These are phyloP conservation scores for Luvunga scandens DNA, from an alignment of 345 rosid species.

Conservation along the genomic window DNA sequence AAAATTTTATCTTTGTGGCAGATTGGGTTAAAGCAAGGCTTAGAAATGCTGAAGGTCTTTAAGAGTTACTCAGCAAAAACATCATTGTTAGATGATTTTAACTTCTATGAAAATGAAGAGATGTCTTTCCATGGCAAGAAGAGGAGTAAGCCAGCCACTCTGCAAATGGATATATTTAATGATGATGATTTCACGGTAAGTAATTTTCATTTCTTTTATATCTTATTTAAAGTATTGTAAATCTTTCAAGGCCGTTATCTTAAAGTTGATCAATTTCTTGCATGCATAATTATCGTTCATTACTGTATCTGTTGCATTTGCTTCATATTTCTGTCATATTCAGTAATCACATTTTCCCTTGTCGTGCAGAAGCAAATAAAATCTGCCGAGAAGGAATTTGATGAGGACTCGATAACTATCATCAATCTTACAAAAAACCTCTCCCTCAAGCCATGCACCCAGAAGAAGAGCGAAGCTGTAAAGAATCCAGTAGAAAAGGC, in stretches of 20 bases:
- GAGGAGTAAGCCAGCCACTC: constrained; percentile 42
- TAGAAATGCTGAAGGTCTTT: constrained; percentile 66
- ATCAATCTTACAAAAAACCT: constrained; percentile 55
- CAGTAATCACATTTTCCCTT: background rate
- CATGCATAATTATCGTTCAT: background rate
- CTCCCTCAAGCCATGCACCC: constrained; percentile 35
- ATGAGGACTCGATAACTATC: constrained; percentile 31
- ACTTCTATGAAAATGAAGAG: constrained; percentile 64
- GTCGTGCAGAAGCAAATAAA: constrained; percentile 30
- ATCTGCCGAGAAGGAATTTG: constrained; percentile 25
- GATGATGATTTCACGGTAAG: constrained; percentile 43
- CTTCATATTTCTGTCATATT: background rate
- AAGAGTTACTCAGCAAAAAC: constrained; percentile 46
- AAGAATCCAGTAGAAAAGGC: constrained; percentile 24
- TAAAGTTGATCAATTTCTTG: background rate
- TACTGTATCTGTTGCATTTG: too few species aligned
- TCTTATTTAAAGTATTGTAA: background rate
- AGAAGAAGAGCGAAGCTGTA: constrained; percentile 25
- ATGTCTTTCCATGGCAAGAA: constrained; percentile 38
- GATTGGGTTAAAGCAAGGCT: constrained; percentile 62
- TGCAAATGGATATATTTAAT: constrained; percentile 34
- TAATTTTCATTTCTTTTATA: background rate
- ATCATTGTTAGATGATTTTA: constrained; percentile 63
- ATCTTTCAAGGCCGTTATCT: background rate
- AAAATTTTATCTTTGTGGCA: constrained; percentile 13